Evolutionary conservation across 2,329 filamentous ascomycete species (phyloP), one percentile per base, ranked within the genome.

Genomic region (Sclerotinia minor): DNA sequence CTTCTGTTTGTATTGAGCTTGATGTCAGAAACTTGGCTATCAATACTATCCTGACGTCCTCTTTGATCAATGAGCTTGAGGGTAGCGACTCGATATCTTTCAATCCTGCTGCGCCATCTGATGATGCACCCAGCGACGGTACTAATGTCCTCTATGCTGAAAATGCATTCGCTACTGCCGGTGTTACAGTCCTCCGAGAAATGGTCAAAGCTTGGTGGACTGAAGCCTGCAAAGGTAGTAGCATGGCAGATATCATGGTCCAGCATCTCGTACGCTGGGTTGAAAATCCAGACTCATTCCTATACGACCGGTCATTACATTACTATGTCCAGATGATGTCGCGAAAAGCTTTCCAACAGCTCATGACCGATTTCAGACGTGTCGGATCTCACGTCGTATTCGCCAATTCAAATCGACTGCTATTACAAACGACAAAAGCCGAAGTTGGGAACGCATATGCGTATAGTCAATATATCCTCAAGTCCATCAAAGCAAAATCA

Each of bases 121-220:
- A 90, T 67, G 85, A 88, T 38, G 83, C 81, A 0, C 77, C 83
- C 1, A 84, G 84, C 13, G 87, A 90, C 68, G 89, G 88, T 0
- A 82, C 85, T 0, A 90, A 90, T 69, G 84, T 89, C 24, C 85
- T 96, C 8, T 91, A 92, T 70, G 92, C 93, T 0, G 93, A 97
- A 70, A 95, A 90, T 69, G 92, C 94, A 0, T 99, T 99, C 77
- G 90, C 94, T n/a, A 91, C 92, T 61, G 93, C 94, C 3, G 92
- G 93, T 66, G 91, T 98, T 5, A 86, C 89, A 8, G 95, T 99
- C 0, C 83, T 99, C 4, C 90, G 95, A 19, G 96, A 98, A 74
- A 97, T 99, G 94, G 95, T 99, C 73, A 97, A 97, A 78, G 87
- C 92, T 3, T 99, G 96, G 96, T 99, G 95, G 95, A 86, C 90